A percentile compares a stretch with the other conserved stretches of the same genome.
phyloP scores from a whole-genome alignment of 768 basidiomycete genomes.

The Porpolomopsis calyptriformis region DNA sequence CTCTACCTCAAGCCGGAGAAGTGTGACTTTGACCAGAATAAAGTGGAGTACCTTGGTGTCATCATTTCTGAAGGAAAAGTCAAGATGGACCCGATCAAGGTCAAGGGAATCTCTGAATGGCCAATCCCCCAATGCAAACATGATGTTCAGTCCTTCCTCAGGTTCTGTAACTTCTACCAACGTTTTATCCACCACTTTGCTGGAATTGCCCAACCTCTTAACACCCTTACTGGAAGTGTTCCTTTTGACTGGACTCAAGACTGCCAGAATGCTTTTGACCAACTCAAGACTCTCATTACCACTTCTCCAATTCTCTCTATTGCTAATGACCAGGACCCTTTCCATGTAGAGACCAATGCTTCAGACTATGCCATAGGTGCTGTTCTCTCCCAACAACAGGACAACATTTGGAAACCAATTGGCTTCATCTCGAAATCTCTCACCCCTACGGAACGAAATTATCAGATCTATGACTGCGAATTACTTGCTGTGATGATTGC shows the following conservation, averaged over 20 bases:
- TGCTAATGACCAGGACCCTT: neutral
- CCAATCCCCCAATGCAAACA: slow-evolving; percentile 15
- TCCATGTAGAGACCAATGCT: slow-evolving; percentile 10
- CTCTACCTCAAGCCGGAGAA: slow-evolving; percentile 30
- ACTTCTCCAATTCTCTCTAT: neutral
- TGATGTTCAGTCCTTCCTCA: slow-evolving; percentile 23
- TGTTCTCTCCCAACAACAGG: slow-evolving; percentile 18
- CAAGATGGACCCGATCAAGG: slow-evolving; percentile 26
- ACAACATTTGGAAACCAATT: no score
- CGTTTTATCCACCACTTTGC: slow-evolving; percentile 24
- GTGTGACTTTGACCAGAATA: slow-evolving; percentile 19
- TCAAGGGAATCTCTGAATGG: slow-evolving; percentile 21
- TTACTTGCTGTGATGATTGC: no score
- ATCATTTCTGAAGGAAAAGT: slow-evolving; percentile 9
- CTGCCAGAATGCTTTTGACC: slow-evolving; percentile 15
- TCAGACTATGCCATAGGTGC: slow-evolving; percentile 23
- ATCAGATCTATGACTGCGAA: no score
- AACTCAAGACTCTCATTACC: slow-evolving; percentile 15
- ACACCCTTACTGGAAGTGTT: slow-evolving; percentile 17
- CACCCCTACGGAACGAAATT: no score
- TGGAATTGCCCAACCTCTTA: slow-evolving; percentile 18
- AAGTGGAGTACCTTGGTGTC: slow-evolving; percentile 23
- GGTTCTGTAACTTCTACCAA: slow-evolving; percentile 30
- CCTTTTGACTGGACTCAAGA: slow-evolving; percentile 12
- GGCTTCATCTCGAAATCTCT: no score